Percentiles rank a stretch among this genome's conserved stretches.
These are phyloP conservation scores for Ophiobolus disseminans DNA, from an alignment of 2,329 filamentous ascomycete genomes.

Conservation along the genomic window DNA sequence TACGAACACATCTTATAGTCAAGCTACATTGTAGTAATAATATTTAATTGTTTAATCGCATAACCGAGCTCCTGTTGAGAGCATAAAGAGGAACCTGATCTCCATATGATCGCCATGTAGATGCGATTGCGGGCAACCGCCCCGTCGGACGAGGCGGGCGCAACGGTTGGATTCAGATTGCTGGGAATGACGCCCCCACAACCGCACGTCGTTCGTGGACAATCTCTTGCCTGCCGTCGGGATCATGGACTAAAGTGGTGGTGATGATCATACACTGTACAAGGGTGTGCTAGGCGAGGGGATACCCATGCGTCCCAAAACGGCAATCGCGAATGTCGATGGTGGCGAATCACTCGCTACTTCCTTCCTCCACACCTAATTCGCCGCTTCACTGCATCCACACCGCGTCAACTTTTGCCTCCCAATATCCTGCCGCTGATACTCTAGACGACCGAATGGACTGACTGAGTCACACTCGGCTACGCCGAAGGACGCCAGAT, in stretches of 20 bases:
- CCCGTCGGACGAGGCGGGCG: constrained; percentile 6
- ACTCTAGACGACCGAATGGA: constrained; percentile 6
- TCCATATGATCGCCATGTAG: neutral
- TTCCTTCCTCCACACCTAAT: constrained; percentile 7
- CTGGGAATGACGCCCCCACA: constrained; percentile 2
- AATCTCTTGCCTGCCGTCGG: neutral
- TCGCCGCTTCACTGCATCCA: constrained; percentile 10
- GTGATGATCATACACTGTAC: neutral
- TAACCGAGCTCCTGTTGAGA: neutral
- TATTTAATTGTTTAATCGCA: constrained; percentile 8
- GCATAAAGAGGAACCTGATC: neutral
- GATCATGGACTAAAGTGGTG: constrained; percentile 1
- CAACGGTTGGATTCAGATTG: constrained; percentile 7
- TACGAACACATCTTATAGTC: neutral
- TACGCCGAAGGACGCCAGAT: constrained; percentile 16
- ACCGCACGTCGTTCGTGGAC: constrained; percentile 1
- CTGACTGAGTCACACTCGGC: constrained; percentile 19
- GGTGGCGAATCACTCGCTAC: constrained; percentile 21
- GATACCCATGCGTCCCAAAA: constrained; percentile 15
- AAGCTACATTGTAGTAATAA: constrained; percentile 6
- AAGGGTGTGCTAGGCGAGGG: constrained; percentile 1
- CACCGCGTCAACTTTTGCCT: constrained; percentile 21
- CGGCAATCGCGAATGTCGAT: constrained; percentile 19
- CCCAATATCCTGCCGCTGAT: constrained; percentile 4
- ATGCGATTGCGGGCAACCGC: constrained; percentile 1